Percentiles rank a stretch among this genome's conserved stretches.
These are phyloP conservation scores for Nelumbo lutea DNA, from an alignment of 164 flowering plant genomes.

Conservation along the genomic window DNA sequence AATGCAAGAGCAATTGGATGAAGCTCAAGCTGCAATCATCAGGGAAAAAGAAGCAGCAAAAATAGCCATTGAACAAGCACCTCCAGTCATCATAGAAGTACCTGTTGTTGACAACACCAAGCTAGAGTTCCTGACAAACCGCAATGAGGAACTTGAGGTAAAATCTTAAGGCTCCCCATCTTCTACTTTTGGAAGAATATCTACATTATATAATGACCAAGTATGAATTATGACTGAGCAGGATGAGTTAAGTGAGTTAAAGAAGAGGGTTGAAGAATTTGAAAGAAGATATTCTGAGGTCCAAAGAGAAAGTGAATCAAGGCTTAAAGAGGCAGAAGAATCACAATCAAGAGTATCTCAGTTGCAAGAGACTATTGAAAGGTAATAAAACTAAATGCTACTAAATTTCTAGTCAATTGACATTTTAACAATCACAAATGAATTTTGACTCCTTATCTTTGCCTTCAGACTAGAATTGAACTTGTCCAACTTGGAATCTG, in stretches of 20 bases:
- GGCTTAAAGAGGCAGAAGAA: slow-evolving; percentile 50
- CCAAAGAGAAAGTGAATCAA: slow-evolving; percentile 44
- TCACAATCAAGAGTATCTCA: slow-evolving; percentile 36
- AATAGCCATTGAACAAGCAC: slow-evolving; percentile 74
- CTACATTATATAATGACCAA: background rate
- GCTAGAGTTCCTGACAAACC: slow-evolving; percentile 44
- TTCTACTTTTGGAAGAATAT: background rate
- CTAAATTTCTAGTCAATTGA: background rate
- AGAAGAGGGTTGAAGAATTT: slow-evolving; percentile 42
- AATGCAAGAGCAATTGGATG: slow-evolving; percentile 58
- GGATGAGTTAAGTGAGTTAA: slow-evolving; percentile 44
- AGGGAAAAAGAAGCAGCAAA: slow-evolving; percentile 74
- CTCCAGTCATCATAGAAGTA: slow-evolving; percentile 69
- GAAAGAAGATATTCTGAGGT: slow-evolving; percentile 40
- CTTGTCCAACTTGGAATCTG: slow-evolving; percentile 72
- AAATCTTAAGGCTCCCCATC: slow-evolving; percentile 1
- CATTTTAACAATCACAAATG: background rate
- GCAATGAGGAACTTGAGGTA: slow-evolving; percentile 64
- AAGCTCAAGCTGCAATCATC: slow-evolving; percentile 55
- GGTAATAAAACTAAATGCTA: slow-evolving; percentile 28
- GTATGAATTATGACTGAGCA: slow-evolving; percentile 17
- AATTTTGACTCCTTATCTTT: background rate
- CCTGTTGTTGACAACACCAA: slow-evolving; percentile 65
- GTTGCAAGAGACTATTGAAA: slow-evolving; percentile 63
- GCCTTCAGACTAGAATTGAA: slow-evolving; percentile 51